Base-by-base conservation (phyloP, 768 basidiomycete species). In the Phaeotremella skinneri region DNA sequence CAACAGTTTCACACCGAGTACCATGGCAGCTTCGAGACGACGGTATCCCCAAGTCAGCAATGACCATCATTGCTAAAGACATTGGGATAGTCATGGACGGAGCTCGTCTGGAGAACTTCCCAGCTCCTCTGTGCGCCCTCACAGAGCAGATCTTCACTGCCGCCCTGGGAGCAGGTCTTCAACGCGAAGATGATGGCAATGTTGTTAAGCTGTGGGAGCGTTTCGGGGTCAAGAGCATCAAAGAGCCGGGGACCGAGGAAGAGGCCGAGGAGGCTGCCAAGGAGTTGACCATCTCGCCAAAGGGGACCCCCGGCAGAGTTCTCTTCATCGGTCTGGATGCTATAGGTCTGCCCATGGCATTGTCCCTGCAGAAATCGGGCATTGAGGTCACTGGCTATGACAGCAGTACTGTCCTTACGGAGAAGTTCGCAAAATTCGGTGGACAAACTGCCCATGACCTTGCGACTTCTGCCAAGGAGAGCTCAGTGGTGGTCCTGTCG, bases 21-120 rank as follows among this genome's bases (percentile, higher is more conserved):
- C 72, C 69, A 2, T 66, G 65, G 69, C 64, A 66, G 50, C 50
- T 69, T 6, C 56, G 59, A 31, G 59, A 66, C 56, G 65, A 70
- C 48, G 69, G 67, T 3, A 52, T 67, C 16, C 63, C 65, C 2
- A 65, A 68, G 54, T 74, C 72, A n/a, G 68, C 70, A 27, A 72
- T 74, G 69, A 68, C 68, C 9, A 74, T 74, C 60, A 64, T 67
- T 48, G 56, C 57, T 43, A 74, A 74, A 51, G 71, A 74, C 47
- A 56, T 67, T 25, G 71, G 71, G 26, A 73, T 75, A 56, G 67
- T 75, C 49, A 69, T 71, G 66, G 73, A 73, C 52, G 73, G 73
- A 50, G 66, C 73, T 13, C 55, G 67, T 3, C 27, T 59, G 2
- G 30, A 60, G 2, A 23, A 26, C 14, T 69, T 75, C 51, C 73